phyloP scores from a whole-genome alignment of 2,329 filamentous ascomycete species.

The Exophiala sp. region DNA sequence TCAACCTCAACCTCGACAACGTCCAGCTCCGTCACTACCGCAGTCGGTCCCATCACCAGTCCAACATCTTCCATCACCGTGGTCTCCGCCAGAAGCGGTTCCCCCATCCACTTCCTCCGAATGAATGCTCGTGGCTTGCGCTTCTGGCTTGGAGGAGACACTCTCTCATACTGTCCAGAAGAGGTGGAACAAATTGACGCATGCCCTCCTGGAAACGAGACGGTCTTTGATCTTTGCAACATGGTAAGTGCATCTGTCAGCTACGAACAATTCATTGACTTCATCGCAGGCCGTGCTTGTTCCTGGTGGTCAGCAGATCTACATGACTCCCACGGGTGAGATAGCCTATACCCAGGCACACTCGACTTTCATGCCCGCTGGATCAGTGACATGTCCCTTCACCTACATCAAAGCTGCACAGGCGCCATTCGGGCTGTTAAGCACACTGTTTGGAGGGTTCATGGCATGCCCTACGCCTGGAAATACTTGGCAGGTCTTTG shows the following conservation, averaged over 20 bases:
- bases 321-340: slow-evolving; percentile 52
- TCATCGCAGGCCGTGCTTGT: slow-evolving; percentile 48
- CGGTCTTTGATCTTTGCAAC: slow-evolving; percentile 42
- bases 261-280: slow-evolving; percentile 2
- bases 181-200: slow-evolving; percentile 31
- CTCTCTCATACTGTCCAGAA: slow-evolving; percentile 50
- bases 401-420: slow-evolving; percentile 32
- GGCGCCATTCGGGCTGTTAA: slow-evolving; percentile 31
- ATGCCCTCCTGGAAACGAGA: slow-evolving; percentile 48
- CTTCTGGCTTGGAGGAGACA: slow-evolving; percentile 50
- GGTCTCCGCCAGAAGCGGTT: slow-evolving; percentile 45
- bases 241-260: slow-evolving; percentile 28
- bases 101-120: slow-evolving; percentile 47
- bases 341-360: slow-evolving; percentile 57
- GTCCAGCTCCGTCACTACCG: slow-evolving; percentile 10
- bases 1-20: slow-evolving; percentile 8
- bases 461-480: slow-evolving; percentile 42
- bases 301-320: slow-evolving; percentile 62
- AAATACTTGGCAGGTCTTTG: slow-evolving; percentile 42
- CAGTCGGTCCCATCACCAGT: slow-evolving; percentile 6
- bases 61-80: slow-evolving; percentile 39
- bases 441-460: slow-evolving; percentile 38
- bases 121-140: slow-evolving; percentile 48
- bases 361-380: slow-evolving; percentile 50
- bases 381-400: slow-evolving; percentile 53